These are phyloP conservation scores for Peronospora belbahrii DNA, from an alignment of 352 stramenopile species.

Conservation along the genomic window DNA sequence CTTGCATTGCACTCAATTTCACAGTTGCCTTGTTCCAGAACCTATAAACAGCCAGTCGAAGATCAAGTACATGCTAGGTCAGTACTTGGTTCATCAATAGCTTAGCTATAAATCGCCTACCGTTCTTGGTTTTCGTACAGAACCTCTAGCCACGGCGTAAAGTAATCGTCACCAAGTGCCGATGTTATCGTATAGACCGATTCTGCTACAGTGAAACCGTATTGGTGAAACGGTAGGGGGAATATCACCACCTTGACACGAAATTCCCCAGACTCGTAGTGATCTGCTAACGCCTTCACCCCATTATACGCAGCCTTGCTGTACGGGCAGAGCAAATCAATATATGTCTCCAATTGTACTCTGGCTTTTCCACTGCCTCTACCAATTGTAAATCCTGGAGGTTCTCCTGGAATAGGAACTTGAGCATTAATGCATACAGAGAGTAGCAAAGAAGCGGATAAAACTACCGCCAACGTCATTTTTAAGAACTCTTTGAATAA, in stretches of 20 bases:
- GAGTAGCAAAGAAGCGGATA: slow-evolving; percentile 6
- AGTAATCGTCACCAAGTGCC: slow-evolving; percentile 40
- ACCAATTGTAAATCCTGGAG: slow-evolving; percentile 60
- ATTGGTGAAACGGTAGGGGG: slow-evolving; percentile 62
- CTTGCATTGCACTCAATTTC: slow-evolving; percentile 50
- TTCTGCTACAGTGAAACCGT: slow-evolving; percentile 59
- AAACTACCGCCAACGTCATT: slow-evolving; percentile 16
- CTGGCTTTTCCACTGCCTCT: slow-evolving; percentile 32
- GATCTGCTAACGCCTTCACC: slow-evolving; percentile 46
- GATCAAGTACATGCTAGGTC: no score
- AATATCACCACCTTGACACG: slow-evolving; percentile 60
- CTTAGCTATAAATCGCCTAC: no score
- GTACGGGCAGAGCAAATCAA: slow-evolving; percentile 69
- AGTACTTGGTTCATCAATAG: no score
- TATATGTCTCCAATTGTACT: slow-evolving; percentile 73
- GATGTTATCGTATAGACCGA: slow-evolving; percentile 52
- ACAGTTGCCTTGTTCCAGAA: slow-evolving; percentile 73
- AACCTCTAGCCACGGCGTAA: slow-evolving; percentile 54
- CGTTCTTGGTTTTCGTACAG: slow-evolving; percentile 69
- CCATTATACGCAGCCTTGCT: slow-evolving; percentile 57
- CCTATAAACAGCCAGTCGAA: slow-evolving; percentile 20
- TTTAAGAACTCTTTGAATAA: slow-evolving; percentile 6
- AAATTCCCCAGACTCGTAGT: slow-evolving; percentile 52
- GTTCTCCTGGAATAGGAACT: slow-evolving; percentile 47
- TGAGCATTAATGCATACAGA: slow-evolving; percentile 27